Conservation (phyloP, 2,329 filamentous ascomycete genomes). For the Colletotrichum godetiae region DNA sequence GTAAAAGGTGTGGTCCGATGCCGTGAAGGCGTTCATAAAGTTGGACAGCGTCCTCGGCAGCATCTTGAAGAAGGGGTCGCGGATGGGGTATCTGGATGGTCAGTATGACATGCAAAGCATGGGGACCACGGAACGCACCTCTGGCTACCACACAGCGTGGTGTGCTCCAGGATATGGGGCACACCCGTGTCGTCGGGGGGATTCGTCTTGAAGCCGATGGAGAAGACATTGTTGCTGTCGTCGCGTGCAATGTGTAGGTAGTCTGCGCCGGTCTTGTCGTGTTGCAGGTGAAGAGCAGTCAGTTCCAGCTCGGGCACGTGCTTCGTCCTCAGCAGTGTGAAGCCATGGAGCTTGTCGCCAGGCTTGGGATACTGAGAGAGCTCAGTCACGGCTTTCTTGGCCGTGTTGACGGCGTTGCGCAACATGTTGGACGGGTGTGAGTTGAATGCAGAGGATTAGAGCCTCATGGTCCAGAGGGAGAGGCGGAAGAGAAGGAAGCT, state of each 20-base stretch:
- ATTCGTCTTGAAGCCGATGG: conserved; percentile 99
- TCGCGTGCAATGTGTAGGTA: conserved; percentile 95
- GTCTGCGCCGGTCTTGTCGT: conserved; percentile 95
- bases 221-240: conserved; percentile 99
- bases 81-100: conserved; percentile 82
- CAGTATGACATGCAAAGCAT: background rate
- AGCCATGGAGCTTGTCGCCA: conserved; percentile 91
- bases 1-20: conserved; percentile 95
- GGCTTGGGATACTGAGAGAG: conserved; percentile 80
- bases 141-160: conserved; percentile 93
- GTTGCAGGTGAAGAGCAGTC: conserved; percentile 88
- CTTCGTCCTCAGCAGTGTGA: conserved; percentile 89
- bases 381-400: conserved; percentile 77
- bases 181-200: conserved; percentile 96
- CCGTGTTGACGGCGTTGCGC: conserved; percentile 60
- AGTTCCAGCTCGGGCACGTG: conserved; percentile 94
- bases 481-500: background rate
- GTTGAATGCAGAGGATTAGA: background rate
- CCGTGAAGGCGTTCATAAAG: conserved; percentile 99
- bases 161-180: conserved; percentile 97
- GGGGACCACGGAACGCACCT: conserved; percentile 68
- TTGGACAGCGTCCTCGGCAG: conserved; percentile 97
- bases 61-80: conserved; percentile 99
- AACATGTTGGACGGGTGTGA: conserved; percentile 53
- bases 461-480: background rate